Conservation (phyloP, 2,329 filamentous ascomycete genomes). For the Phialophora verrucosa region DNA sequence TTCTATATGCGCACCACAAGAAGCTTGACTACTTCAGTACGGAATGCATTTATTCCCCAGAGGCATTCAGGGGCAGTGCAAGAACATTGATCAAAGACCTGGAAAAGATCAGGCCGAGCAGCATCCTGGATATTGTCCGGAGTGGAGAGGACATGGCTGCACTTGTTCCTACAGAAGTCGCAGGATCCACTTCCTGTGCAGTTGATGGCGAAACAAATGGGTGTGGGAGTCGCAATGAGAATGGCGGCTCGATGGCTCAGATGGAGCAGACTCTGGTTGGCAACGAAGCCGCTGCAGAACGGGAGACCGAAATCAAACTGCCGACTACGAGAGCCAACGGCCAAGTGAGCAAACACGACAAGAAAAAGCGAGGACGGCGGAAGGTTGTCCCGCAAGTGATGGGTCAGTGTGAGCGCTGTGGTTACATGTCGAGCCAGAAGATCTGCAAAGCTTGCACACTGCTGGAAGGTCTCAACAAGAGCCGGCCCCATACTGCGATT, state of each 20-base stretch:
- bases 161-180: constrained; percentile 70
- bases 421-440: constrained; percentile 92
- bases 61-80: constrained; percentile 93
- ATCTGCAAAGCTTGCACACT: constrained; percentile 93
- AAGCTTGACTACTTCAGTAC: constrained; percentile 98
- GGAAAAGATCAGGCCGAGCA: constrained; percentile 89
- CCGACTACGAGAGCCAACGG: constrained; percentile 24
- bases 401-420: constrained; percentile 83
- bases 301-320: constrained; percentile 70
- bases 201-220: constrained; percentile 61
- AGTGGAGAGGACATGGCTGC: constrained; percentile 96
- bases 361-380: constrained; percentile 40
- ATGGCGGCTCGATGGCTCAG: constrained; percentile 77
- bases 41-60: constrained; percentile 97
- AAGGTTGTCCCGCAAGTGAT: constrained; percentile 70
- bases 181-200: constrained; percentile 45
- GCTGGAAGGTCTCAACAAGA: constrained; percentile 88
- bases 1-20: constrained; percentile 95
- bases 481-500: constrained; percentile 55
- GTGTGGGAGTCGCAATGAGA: constrained; percentile 72
- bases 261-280: constrained; percentile 76
- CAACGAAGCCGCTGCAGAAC: constrained; percentile 63
- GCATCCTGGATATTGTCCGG: constrained; percentile 90
- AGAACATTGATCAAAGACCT: constrained; percentile 92
- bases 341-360: constrained; percentile 34